Evolutionary conservation across 495 filamentous ascomycete genomes (phyloP).

Genomic region (Clohesyomyces aquaticus): DNA sequence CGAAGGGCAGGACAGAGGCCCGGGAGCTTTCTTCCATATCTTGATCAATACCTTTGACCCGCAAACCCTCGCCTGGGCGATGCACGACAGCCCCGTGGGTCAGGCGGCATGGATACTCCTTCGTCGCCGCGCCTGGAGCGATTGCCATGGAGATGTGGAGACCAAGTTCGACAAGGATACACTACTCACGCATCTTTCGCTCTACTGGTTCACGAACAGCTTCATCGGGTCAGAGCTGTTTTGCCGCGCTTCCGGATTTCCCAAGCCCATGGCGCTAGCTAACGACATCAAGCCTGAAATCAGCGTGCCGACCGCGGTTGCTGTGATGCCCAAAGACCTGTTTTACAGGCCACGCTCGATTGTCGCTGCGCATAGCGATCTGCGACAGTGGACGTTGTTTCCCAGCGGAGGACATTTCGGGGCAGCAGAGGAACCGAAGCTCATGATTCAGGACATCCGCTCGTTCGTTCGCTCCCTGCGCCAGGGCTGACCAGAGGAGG

Average conservation of each 20-base stretch:
- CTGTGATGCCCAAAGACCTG: constrained; percentile 7
- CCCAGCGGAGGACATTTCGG: constrained; percentile 11
- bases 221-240: constrained; percentile 11
- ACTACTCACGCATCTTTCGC: constrained; percentile 9
- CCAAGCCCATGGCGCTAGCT: not conserved
- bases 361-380: not conserved
- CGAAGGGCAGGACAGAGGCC: not conserved
- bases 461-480: constrained; percentile 11
- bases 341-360: constrained; percentile 1
- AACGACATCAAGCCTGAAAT: constrained; percentile 14
- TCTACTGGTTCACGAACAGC: constrained; percentile 16
- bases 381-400: constrained; percentile 13
- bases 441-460: constrained; percentile 7
- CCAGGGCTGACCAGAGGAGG: too few relatives aligned
- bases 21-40: not conserved
- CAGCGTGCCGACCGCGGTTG: constrained; percentile 9
- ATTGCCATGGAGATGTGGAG: constrained; percentile 12
- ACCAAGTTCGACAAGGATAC: constrained; percentile 19
- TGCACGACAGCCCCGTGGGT: constrained; percentile 6
- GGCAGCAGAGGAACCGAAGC: constrained; percentile 6
- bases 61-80: constrained; percentile 3
- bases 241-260: constrained; percentile 5
- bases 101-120: constrained; percentile 5
- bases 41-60: constrained; percentile 1
- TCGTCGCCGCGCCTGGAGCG: constrained; percentile 5